Evolutionary conservation across 208 protist species (phyloP), one percentile per base, ranked within the genome.

Genomic region (Endotrypanum monterogeii): DNA sequence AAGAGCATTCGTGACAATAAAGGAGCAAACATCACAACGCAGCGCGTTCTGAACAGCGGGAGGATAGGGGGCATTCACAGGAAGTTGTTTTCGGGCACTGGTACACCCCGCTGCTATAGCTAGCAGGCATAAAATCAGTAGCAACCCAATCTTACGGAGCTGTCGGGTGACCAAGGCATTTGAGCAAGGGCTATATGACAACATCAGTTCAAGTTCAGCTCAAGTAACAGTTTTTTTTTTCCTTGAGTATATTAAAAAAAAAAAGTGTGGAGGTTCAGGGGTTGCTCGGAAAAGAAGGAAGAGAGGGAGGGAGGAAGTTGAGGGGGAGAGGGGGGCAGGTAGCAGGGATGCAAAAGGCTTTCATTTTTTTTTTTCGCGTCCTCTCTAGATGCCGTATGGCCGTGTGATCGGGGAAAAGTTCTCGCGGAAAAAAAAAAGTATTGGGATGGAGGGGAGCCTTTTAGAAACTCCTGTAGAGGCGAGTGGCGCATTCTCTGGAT

Each of bases 1-100:
- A 9, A 86, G 78, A 3, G 82, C 76, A 61, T 94, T 89, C 9
- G 71, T 60, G 14, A 92, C 68, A 41, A 84, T 71, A 54, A 85
- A 73, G 14, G 60, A 57, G 68, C 88, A 94, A 12, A 94, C 83
- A 55, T 89, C 86, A 69, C 92, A 96, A 14, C 69, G 56, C 14
- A 94, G 69, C 6, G 74, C 83, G 41, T 92, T 81, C 35, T 80
- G 66, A 32, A 93, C 83, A 1, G 83, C 73, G 12, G 85, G 35
- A 6, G 84, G 80, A 58, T 86, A 91, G 23, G 83, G 73, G 11
- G 66, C 30, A 68, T 87, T 72, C 28, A 91, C n/a, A 18, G 87
- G 87, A 14, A 92, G 75, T 68, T 94, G 82, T 66, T 93, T 83
- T 60, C 48, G 67, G 18, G 63, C 71, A 69, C 20, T 58, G 56